Conservation (phyloP, 148 eudicot genomes). For the Camellia lanceoleosa region DNA sequence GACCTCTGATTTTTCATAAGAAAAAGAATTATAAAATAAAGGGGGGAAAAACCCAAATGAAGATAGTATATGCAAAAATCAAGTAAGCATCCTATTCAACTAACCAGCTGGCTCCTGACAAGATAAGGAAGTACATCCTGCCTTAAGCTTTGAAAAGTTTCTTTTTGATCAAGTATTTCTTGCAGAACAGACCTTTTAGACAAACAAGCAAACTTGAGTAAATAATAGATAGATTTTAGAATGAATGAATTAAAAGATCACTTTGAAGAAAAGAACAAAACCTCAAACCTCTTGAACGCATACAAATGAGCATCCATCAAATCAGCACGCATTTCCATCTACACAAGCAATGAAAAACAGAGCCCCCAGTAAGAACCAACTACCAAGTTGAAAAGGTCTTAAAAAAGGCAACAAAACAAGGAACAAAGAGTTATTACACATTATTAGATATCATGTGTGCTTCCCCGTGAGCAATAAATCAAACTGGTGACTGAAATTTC, state of each 20-base stretch:
- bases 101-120: slow-evolving; percentile 86
- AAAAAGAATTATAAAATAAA: neutral
- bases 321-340: slow-evolving; percentile 93
- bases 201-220: slow-evolving; percentile 8
- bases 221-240: neutral
- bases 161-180: slow-evolving; percentile 82
- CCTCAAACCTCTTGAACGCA: slow-evolving; percentile 87
- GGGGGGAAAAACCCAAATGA: neutral
- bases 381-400: neutral
- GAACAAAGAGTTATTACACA: neutral
- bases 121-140: slow-evolving; percentile 89
- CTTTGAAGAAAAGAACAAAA: slow-evolving; percentile 23
- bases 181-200: slow-evolving; percentile 68
- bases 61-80: neutral
- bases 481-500: too few relatives aligned
- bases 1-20: slow-evolving; percentile 52
- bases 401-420: neutral
- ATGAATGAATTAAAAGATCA: slow-evolving; percentile 9
- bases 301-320: slow-evolving; percentile 97
- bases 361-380: slow-evolving; percentile 16
- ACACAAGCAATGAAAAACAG: slow-evolving; percentile 22
- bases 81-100: slow-evolving; percentile 21
- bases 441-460: neutral
- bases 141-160: slow-evolving; percentile 67
- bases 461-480: neutral